These are phyloP conservation scores for Lactarius indigo DNA, from an alignment of 768 basidiomycete species.

Conservation along the genomic window DNA sequence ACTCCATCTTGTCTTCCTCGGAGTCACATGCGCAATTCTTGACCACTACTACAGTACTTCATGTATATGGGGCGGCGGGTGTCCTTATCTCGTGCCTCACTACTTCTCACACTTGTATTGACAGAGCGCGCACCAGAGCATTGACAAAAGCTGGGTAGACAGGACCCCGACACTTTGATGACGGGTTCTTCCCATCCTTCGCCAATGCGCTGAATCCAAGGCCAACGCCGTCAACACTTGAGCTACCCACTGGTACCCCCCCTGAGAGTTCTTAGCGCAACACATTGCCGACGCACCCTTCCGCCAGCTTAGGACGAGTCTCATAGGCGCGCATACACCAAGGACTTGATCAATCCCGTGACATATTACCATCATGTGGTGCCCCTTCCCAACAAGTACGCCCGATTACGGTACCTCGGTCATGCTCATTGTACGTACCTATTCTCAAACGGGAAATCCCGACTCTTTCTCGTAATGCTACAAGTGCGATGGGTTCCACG, in stretches of 20 bases:
- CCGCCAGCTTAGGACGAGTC: no score
- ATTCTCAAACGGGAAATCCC: not conserved
- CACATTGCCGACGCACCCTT: no score
- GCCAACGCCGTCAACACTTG: not conserved
- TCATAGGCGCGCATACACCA: no score
- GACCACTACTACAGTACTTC: not conserved
- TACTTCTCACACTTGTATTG: not conserved
- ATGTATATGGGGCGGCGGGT: not conserved
- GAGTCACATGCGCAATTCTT: not conserved
- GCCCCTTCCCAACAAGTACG: not conserved
- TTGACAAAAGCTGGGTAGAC: not conserved
- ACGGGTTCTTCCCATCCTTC: not conserved
- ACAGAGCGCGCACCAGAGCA: not conserved
- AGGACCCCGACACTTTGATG: not conserved
- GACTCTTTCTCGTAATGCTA: not conserved
- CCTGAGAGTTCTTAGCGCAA: no score
- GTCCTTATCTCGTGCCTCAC: not conserved
- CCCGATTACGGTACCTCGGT: not conserved
- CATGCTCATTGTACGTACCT: not conserved
- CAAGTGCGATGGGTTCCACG: not conserved
- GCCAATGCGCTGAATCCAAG: not conserved
- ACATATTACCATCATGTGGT: not conserved
- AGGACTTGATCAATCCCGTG: not conserved
- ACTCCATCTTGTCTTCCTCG: not conserved
- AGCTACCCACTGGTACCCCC: no score